Percentiles rank a stretch among this genome's conserved stretches.
phyloP scores from a whole-genome alignment of 2,329 filamentous ascomycete genomes.

The Penicillium sp. region DNA sequence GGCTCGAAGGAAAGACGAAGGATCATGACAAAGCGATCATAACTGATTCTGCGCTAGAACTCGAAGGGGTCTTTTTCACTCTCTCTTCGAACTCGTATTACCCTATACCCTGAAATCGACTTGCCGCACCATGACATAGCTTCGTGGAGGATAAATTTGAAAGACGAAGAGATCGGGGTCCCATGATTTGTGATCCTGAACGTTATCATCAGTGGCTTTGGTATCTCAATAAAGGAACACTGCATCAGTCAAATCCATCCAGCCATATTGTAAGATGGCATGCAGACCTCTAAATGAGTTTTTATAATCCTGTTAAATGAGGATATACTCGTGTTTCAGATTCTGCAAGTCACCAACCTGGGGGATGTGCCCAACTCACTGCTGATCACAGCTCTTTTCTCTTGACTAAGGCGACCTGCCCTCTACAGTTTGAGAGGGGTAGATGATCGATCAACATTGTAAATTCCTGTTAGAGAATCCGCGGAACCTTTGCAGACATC shows the following conservation, averaged over 20 bases:
- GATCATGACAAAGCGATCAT: neutral
- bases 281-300: neutral
- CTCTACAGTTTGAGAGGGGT: neutral
- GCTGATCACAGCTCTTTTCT: neutral
- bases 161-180: neutral
- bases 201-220: neutral
- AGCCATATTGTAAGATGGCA: neutral
- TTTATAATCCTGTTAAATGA: neutral
- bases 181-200: neutral
- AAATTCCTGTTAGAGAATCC: neutral
- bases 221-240: neutral
- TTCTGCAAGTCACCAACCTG: slow-evolving; percentile 19
- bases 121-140: neutral
- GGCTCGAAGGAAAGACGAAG: neutral
- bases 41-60: neutral
- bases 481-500: neutral
- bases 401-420: neutral
- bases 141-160: neutral
- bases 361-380: neutral
- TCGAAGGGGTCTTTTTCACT: neutral
- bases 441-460: neutral
- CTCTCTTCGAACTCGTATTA: neutral
- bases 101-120: neutral
- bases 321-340: slow-evolving; percentile 21
- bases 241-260: neutral